Evolutionary conservation across 225 moss, liverwort and hornwort genomes (phyloP).

Genomic region (Straminergon stramineum): DNA sequence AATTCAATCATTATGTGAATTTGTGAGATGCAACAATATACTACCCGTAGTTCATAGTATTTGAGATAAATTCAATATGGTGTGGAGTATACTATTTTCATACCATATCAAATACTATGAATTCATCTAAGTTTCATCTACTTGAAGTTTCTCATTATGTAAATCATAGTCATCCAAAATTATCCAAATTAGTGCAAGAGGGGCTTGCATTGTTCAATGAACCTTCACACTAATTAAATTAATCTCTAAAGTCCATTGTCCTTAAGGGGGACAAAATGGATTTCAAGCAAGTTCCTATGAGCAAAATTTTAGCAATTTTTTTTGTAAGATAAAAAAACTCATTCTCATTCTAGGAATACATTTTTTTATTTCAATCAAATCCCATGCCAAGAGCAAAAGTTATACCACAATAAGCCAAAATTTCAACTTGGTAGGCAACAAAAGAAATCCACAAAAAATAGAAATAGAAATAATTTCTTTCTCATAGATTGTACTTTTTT

Average conservation of each 20-base stretch:
- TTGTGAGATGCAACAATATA: not conserved
- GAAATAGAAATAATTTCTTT: not conserved
- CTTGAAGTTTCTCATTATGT: rapidly evolving
- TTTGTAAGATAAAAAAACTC: too few relatives aligned
- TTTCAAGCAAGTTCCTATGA: too few relatives aligned
- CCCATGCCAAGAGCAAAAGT: too few relatives aligned
- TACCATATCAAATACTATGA: not conserved
- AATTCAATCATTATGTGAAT: not conserved
- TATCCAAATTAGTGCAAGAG: not conserved
- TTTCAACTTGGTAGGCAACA: not conserved
- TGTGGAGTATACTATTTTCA: not conserved
- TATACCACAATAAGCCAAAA: not conserved
- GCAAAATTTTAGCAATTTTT: too few relatives aligned
- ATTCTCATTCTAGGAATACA: not conserved
- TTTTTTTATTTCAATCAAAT: not conserved
- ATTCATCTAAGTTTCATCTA: not conserved
- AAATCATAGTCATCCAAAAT: not conserved
- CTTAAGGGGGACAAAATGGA: too few relatives aligned
- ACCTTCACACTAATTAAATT: rapidly evolving
- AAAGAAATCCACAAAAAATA: not conserved
- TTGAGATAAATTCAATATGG: not conserved
- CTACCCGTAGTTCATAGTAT: not conserved
- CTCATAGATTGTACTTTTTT: not conserved
- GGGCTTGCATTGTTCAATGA: not conserved
- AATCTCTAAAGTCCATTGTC: too few relatives aligned